Base-by-base conservation (phyloP, 2,329 filamentous ascomycete genomes). In the Amauroascus niger region DNA sequence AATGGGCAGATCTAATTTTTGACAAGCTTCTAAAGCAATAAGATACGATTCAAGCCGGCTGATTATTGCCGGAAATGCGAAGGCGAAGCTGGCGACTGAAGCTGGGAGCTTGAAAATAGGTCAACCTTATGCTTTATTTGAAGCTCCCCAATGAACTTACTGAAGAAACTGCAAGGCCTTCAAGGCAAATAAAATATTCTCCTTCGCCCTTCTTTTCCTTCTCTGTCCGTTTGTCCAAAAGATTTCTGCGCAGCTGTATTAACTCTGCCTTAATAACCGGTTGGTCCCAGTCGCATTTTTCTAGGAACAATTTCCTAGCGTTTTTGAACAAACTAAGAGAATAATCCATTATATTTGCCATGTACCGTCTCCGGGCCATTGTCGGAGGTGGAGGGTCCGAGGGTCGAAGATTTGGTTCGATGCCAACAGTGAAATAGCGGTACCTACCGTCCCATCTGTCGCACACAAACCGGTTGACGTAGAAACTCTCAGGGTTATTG, bases 21-120 rank as follows among this genome's bases (percentile, higher is more conserved):
- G 67, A 59, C 84, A 88, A 0, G 83, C 86, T 58, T 98, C 91
- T 0, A 86, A 67, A 0, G 85, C 82, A 58, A 97, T 87, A 3
- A 97, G 74, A 55, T 84, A 86, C 0, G 85, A 83, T 59, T 98
- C 90, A 6, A 96, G 71, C 8, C 88, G 82, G 63, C 88, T 84
- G 35, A 96, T 86, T 37, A 95, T 86, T 0, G 88, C 85, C 0
- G 93, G 91, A 55, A 96, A 83, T 0, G 82, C 75, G 62, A 90
- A 81, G 16, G 80, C 82, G 73, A 88, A 88, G 3, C 79, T 76
- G 0, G 87, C 87, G n/a, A 87, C 71, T 1, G 80, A 73, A 0
- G 81, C 72, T 0, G 87, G 80, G 3, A 97, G 73, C 82, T 89
- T 59, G 18, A 5, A 26, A 32, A 13, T 20, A 43, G 22, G 39